Conservation (phyloP, 2,329 filamentous ascomycete species). For the Cercospora canescens region DNA sequence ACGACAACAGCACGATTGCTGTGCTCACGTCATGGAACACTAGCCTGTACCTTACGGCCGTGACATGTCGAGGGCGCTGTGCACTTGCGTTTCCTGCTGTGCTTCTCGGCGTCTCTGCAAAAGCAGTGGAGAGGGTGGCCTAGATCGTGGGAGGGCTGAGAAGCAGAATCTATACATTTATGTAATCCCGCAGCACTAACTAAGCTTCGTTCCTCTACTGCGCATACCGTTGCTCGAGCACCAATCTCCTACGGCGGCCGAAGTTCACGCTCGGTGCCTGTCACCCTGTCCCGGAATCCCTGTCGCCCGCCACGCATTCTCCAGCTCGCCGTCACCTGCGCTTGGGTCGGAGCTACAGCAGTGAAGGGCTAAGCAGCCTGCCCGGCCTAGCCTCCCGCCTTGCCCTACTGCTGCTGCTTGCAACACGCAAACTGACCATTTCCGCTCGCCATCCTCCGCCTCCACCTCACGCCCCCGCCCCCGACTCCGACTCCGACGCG, state of each 20-base stretch:
- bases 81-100: no score
- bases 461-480: neutral
- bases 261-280: constrained; percentile 2
- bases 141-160: neutral
- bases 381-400: neutral
- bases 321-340: neutral
- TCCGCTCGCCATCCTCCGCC: neutral
- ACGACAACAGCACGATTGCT: neutral
- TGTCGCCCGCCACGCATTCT: constrained; percentile 1
- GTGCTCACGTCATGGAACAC: neutral
- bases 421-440: neutral
- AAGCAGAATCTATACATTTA: neutral
- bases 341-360: neutral
- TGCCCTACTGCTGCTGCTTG: neutral
- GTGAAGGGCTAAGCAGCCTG: neutral
- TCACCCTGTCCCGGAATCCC: neutral
- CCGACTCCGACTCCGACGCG: neutral
- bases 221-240: neutral
- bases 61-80: no score
- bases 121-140: no score
- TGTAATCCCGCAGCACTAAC: neutral
- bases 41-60: neutral
- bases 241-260: neutral
- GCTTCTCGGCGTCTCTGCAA: no score
- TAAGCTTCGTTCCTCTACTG: neutral